Conservation (phyloP, 257 asterid species). For the Oldenlandia corymbosa region DNA sequence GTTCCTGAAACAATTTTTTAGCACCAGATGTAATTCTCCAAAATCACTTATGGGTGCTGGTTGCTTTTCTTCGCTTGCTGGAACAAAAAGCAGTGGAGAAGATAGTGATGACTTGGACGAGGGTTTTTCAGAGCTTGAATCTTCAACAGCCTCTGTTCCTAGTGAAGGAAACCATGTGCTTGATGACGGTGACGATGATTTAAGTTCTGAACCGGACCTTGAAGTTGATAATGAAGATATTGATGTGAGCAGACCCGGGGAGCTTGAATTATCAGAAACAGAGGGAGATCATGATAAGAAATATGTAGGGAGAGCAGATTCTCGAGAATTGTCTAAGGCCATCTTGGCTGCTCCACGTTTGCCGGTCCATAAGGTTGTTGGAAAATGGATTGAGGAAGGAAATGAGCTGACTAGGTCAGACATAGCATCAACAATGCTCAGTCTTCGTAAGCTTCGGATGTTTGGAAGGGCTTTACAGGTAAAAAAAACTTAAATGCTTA, state of each 20-base stretch:
- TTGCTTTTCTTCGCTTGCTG: slow-evolving; percentile 49
- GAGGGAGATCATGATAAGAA: slow-evolving; percentile 30
- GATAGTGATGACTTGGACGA: slow-evolving; percentile 30
- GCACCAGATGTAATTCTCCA: slow-evolving; percentile 23
- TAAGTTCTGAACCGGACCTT: slow-evolving; percentile 38
- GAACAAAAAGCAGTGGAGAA: slow-evolving; percentile 46
- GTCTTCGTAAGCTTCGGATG: slow-evolving; percentile 50
- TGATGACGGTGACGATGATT: slow-evolving; percentile 33
- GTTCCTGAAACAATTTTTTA: slow-evolving; percentile 29
- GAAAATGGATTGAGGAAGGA: slow-evolving; percentile 67
- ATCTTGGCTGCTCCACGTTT: slow-evolving; percentile 35
- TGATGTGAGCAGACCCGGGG: slow-evolving; percentile 23
- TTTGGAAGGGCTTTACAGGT: slow-evolving; percentile 74
- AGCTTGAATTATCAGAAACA: slow-evolving; percentile 25
- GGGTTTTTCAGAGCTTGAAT: slow-evolving; percentile 45
- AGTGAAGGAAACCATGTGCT: slow-evolving; percentile 19
- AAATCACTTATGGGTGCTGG: slow-evolving; percentile 21
- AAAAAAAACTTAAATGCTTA: slow-evolving; percentile 5
- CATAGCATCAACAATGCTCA: slow-evolving; percentile 25
- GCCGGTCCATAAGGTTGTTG: slow-evolving; percentile 38
- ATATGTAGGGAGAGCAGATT: slow-evolving; percentile 12
- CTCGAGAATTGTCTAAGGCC: slow-evolving; percentile 41
- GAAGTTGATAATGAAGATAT: slow-evolving; percentile 33
- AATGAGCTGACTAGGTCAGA: slow-evolving; percentile 47
- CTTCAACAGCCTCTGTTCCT: slow-evolving; percentile 20